Percentiles rank a stretch among this genome's conserved stretches.
Evolutionary conservation across 495 filamentous ascomycete genomes (phyloP).

Genomic region (Evernia prunastri): DNA sequence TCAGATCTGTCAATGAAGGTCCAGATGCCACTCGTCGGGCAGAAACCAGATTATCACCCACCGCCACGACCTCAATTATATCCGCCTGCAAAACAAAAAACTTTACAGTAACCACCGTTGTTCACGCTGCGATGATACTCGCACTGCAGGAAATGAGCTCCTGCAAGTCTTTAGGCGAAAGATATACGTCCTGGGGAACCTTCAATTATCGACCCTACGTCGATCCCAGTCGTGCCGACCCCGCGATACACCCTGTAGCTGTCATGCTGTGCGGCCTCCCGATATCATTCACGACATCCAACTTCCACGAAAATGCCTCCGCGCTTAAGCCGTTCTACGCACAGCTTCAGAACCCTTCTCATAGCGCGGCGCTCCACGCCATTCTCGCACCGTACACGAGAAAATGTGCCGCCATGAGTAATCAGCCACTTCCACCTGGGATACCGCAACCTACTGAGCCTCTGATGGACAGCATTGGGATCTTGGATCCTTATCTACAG

Average conservation of each 20-base stretch:
- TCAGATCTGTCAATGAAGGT: neutral
- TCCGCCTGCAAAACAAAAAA: neutral
- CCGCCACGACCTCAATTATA: neutral
- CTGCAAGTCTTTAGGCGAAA: neutral
- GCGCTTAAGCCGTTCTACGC: neutral
- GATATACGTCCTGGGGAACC: neutral
- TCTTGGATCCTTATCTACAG: neutral
- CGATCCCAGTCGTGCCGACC: neutral
- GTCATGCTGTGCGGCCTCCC: neutral
- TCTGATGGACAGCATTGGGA: neutral
- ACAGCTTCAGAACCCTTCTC: neutral
- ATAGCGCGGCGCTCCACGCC: neutral
- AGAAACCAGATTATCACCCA: neutral
- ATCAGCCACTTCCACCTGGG: neutral
- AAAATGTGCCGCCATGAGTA: neutral
- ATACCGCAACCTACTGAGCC: neutral
- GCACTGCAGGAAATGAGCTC: neutral
- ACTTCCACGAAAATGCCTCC: neutral
- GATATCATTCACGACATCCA: neutral
- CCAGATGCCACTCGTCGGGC: neutral
- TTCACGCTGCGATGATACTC: neutral
- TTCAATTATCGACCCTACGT: neutral
- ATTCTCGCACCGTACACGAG: neutral
- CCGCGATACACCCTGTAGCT: neutral
- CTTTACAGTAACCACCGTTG: neutral